Evolutionary conservation across 2,329 filamentous ascomycete species (phyloP).

Genomic region (Aspergillus carbonarius): DNA sequence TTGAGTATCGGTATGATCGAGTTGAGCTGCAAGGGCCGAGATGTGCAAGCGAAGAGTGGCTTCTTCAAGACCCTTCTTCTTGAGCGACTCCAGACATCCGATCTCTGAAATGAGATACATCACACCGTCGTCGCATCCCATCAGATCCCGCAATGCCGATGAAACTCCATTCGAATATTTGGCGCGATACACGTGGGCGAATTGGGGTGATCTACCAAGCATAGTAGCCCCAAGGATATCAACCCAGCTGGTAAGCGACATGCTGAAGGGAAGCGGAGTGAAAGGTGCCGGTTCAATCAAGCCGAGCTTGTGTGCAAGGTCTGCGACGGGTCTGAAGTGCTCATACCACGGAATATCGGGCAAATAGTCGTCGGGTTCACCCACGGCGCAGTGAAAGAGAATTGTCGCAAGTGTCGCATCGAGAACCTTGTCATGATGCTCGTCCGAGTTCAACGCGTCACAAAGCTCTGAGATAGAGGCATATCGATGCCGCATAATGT

Average conservation of each 20-base stretch:
- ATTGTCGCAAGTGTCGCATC: slow-evolving; percentile 92
- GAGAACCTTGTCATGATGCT: slow-evolving; percentile 79
- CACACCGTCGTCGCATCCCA: slow-evolving; percentile 93
- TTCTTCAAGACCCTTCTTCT: slow-evolving; percentile 73
- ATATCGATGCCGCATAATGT: slow-evolving; percentile 73
- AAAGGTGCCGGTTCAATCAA: slow-evolving; percentile 64
- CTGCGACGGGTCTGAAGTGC: slow-evolving; percentile 89
- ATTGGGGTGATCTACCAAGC: slow-evolving; percentile 76
- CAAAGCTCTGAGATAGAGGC: slow-evolving; percentile 82
- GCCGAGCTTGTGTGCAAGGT: slow-evolving; percentile 78
- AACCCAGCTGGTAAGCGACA: slow-evolving; percentile 85
- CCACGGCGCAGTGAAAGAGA: slow-evolving; percentile 90
- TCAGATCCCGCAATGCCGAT: slow-evolving; percentile 82
- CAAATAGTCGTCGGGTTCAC: slow-evolving; percentile 75
- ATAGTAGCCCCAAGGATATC: slow-evolving; percentile 94
- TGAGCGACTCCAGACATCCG: slow-evolving; percentile 87
- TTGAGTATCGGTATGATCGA: slow-evolving; percentile 72
- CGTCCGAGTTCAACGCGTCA: slow-evolving; percentile 73
- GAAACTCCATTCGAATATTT: slow-evolving; percentile 68
- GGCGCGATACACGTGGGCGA: slow-evolving; percentile 88
- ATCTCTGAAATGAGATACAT: slow-evolving; percentile 99
- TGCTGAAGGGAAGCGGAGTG: slow-evolving; percentile 78
- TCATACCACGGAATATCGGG: slow-evolving; percentile 94
- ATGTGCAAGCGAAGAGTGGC: slow-evolving; percentile 84
- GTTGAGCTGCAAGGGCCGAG: slow-evolving; percentile 77